Evolutionary conservation across 495 filamentous ascomycete genomes (phyloP), one percentile per base, ranked within the genome.

Genomic region (Cetradonia linearis): DNA sequence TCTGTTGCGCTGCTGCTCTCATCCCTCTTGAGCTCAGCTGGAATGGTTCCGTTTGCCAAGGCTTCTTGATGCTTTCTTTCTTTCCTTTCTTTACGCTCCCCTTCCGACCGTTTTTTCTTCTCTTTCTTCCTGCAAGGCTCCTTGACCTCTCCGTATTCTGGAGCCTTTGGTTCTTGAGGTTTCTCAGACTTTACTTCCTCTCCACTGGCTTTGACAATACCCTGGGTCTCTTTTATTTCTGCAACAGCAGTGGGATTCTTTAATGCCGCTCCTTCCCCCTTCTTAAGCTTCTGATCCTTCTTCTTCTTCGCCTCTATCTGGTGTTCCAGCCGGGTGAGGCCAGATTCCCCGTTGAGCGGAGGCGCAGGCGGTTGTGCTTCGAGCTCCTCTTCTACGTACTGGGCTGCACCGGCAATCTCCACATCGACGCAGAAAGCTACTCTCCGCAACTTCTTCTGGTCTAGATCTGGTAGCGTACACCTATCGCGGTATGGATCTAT

Each of bases 371-470:
- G 18, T 64, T 66, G 48, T 62, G 70, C 36, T 33, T 62, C 50
- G 9, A 52, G 42, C 46, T 67, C 69, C 56, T 66, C 63, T 16
- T 69, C 28, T 74, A 77, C 46, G 42, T 70, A 80, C 46, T 71
- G 67, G 23, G 84, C 80, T 36, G 81, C 69, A 0, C 83, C 83
- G n/a, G 93, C 91, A 67, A 98, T 93, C 73, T 98, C 93, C 14
- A 98, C 93, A 70, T 98, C 93, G 5, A 98, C 93, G 64, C 87
- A 95, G 66, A 98, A 98, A 2, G 91, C 87, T 2, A 98, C 93
- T 37, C 88, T 79, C 25, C 90, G 80, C 36, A 98, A 72, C 63
- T 93, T 95, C 20, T 80, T 81, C 62, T 86, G 84, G 61, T 92
- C 83, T 25, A 98, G 72, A 62, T 93, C 90, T 31, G 82, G 76